phyloP scores from a whole-genome alignment of 2,329 filamentous ascomycete species.

The Pseudogymnoascus sp. region DNA sequence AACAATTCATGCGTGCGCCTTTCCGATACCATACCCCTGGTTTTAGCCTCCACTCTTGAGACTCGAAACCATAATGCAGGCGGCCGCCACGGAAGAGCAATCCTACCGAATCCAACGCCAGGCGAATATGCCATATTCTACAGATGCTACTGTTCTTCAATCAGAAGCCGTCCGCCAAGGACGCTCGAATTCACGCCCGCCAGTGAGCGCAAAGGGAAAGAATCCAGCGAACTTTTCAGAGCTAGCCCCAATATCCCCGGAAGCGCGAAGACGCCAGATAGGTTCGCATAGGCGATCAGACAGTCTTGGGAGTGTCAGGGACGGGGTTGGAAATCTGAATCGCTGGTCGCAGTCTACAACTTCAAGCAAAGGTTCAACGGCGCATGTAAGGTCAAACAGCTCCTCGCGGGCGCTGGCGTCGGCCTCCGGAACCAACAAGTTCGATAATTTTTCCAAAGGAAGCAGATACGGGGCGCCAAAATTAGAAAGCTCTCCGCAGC shows the following conservation, averaged over 20 bases:
- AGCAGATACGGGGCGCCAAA: constrained; percentile 20
- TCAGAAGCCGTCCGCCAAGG: neutral
- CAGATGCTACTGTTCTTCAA: neutral
- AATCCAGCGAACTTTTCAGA: constrained; percentile 9
- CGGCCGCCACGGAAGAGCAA: constrained; percentile 4
- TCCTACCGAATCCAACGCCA: constrained; percentile 3
- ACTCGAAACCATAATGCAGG: constrained; percentile 7
- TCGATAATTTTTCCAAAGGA: constrained; percentile 10
- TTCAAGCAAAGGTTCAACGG: constrained; percentile 38
- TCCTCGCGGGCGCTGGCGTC: constrained; percentile 18
- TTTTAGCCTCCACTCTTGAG: constrained; percentile 1
- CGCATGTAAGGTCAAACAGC: constrained; percentile 17
- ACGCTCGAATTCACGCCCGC: neutral
- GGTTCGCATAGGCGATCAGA: constrained; percentile 29
- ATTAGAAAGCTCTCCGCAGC: constrained; percentile 17
- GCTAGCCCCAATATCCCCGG: constrained; percentile 10
- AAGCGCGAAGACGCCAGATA: constrained; percentile 16
- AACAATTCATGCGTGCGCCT: constrained; percentile 6
- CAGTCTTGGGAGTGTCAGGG: constrained; percentile 31
- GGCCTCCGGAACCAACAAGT: constrained; percentile 19
- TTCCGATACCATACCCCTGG: neutral
- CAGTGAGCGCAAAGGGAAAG: neutral
- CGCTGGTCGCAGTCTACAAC: constrained; percentile 46
- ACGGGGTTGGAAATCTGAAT: constrained; percentile 41
- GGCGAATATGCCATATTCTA: constrained; percentile 4